These are phyloP conservation scores for Mesostigma viride DNA, from an alignment of 139 green algal genomes.

Conservation along the genomic window DNA sequence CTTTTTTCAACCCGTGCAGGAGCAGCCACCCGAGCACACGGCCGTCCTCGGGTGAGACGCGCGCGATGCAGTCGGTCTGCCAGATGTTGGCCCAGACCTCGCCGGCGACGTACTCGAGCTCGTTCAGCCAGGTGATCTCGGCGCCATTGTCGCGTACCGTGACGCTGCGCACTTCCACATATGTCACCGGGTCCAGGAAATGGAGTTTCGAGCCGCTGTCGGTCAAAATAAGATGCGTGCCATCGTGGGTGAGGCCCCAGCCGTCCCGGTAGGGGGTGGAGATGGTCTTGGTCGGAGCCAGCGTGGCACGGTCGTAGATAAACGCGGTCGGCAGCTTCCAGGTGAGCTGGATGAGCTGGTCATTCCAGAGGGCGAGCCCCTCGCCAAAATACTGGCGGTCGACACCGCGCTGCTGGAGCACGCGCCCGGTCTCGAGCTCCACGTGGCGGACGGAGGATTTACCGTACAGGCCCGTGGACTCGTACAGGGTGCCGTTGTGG, in stretches of 20 bases:
- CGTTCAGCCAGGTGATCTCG: conserved; percentile 26
- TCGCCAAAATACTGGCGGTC: conserved; percentile 22
- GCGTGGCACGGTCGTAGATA: background rate
- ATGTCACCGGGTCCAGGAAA: conserved; percentile 30
- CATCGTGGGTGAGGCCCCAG: conserved; percentile 31
- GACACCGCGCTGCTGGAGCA: background rate
- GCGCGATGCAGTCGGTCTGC: conserved; percentile 31
- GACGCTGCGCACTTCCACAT: background rate
- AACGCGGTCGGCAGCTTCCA: background rate
- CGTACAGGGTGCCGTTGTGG: conserved; percentile 22
- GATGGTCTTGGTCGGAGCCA: background rate
- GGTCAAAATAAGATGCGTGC: conserved; percentile 20
- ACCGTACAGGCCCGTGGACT: conserved; percentile 29
- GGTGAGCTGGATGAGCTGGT: background rate
- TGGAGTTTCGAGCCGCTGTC: conserved; percentile 18
- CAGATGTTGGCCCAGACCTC: conserved; percentile 36
- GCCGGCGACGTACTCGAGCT: conserved; percentile 32
- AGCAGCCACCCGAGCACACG: conserved; percentile 29
- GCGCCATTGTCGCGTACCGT: conserved; percentile 7
- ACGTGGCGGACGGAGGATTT: conserved; percentile 16
- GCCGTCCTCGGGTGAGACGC: conserved; percentile 27
- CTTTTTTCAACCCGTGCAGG: conserved; percentile 15
- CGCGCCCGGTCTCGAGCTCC: conserved; percentile 14
- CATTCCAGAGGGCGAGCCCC: conserved; percentile 18
- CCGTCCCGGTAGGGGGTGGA: conserved; percentile 16